These are phyloP conservation scores for Tuber indicum DNA, from an alignment of 495 filamentous ascomycete species.

Conservation along the genomic window DNA sequence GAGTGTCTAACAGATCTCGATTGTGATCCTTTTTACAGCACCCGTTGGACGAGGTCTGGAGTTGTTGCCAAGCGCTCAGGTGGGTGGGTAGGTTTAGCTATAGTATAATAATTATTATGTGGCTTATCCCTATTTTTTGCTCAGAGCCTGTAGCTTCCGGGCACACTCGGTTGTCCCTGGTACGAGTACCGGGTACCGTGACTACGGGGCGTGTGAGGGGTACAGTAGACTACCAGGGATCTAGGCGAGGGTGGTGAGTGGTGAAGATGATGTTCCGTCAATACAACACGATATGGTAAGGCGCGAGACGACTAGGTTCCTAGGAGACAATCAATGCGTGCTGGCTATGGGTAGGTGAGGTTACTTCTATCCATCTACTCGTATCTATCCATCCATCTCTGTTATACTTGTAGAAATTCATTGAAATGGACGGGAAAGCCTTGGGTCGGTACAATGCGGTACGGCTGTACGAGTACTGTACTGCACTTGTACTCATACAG, in stretches of 20 bases:
- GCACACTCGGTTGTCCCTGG: not conserved
- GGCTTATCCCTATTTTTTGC: not conserved
- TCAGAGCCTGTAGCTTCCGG: not conserved
- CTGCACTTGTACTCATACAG: not conserved
- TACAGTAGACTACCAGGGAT: not conserved
- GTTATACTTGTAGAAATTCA: not conserved
- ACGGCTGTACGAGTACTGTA: too few species aligned
- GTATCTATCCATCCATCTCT: not conserved
- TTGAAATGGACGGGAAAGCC: not conserved
- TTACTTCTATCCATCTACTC: not conserved
- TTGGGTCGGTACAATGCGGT: not conserved
- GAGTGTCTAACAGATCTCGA: not conserved
- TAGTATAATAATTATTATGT: too few species aligned
- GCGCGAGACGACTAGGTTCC: not conserved
- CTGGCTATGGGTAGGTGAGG: not conserved
- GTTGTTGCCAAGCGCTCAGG: not conserved
- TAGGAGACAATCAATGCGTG: not conserved
- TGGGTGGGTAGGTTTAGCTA: not conserved
- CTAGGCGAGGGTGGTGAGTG: not conserved
- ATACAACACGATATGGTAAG: not conserved
- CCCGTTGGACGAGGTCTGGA: not conserved
- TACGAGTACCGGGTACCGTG: not conserved
- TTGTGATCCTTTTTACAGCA: not conserved
- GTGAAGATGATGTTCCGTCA: not conserved
- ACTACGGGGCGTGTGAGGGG: not conserved